These are phyloP conservation scores for Lecanicillium sp. DNA, from an alignment of 2,329 filamentous ascomycete species.

Conservation along the genomic window DNA sequence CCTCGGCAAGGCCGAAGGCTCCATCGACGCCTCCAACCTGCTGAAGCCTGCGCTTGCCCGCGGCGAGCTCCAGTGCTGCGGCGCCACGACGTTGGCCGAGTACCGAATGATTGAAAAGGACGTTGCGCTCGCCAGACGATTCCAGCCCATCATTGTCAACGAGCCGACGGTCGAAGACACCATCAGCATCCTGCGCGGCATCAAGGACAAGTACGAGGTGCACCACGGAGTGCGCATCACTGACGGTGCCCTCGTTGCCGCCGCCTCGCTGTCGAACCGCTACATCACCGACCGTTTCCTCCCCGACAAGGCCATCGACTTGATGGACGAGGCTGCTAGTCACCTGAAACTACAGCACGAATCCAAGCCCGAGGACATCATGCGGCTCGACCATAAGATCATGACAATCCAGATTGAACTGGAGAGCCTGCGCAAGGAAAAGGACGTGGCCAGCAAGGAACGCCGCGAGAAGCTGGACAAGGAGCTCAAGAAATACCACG, in stretches of 20 bases:
- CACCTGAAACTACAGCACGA: constrained; percentile 89
- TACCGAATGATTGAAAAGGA: constrained; percentile 95
- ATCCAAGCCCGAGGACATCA: constrained; percentile 92
- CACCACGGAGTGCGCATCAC: constrained; percentile 95
- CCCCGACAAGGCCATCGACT: constrained; percentile 93
- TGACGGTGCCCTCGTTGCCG: constrained; percentile 84
- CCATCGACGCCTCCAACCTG: constrained; percentile 92
- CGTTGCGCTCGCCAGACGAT: constrained; percentile 82
- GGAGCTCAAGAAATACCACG: constrained; percentile 68
- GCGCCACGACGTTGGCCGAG: constrained; percentile 87
- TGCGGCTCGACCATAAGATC: constrained; percentile 85
- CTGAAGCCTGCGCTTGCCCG: constrained; percentile 89
- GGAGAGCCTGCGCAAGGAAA: constrained; percentile 90
- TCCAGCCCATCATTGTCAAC: constrained; percentile 90
- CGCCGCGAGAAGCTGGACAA: constrained; percentile 78
- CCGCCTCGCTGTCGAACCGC: constrained; percentile 85
- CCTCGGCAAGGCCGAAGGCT: constrained; percentile 90
- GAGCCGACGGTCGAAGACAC: constrained; percentile 90
- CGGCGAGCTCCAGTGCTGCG: constrained; percentile 90
- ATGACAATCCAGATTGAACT: constrained; percentile 97
- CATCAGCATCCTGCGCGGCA: constrained; percentile 89
- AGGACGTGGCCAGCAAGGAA: constrained; percentile 81
- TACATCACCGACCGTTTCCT: constrained; percentile 96
- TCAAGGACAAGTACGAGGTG: constrained; percentile 96
- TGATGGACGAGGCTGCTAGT: constrained; percentile 93